Base-by-base conservation (phyloP, 2,329 filamentous ascomycete species). In the Sphaerulina musiva region DNA sequence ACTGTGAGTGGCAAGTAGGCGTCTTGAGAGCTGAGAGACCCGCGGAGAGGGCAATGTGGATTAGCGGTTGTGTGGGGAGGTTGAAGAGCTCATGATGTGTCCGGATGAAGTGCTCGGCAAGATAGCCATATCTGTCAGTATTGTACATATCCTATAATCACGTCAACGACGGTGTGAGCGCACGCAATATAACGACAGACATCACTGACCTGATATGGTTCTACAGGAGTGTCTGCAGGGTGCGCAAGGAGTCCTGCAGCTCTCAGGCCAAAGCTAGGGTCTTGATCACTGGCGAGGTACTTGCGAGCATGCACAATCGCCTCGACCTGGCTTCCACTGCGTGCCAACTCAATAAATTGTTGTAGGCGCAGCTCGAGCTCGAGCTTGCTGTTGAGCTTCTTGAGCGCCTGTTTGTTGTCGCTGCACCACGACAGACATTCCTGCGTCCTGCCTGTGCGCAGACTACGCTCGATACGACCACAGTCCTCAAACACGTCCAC, bases 11-110 rank as follows among this genome's bases (percentile, higher is more conserved):
- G 69, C 93, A 98, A 12, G 89, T 85, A 0, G 93, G 93, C 0
- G 93, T 97, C 72, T 98, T 98, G 61, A 98, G 84, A 1, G 93
- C 91, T 0, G 91, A 96, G 8, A 98, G 80, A 6, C 93, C 93
- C 0, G 91, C 90, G 0, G 86, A 89, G 8, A 98, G 81, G 10
- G 93, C 93, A 58, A 95, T 86, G 72, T 97, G 89, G 26, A 98
- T 82, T 14, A 96, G 81, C 0, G 93, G 91, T 17, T 85, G 82
- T 1, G 86, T 79, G 0, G 93, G 91, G 0, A 98, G 81, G 12
- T 85, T 84, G 59, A 95, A 85, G 4, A 98, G 83, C 43, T 79
- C 83, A 75, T 95, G 90, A 73, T 97, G 89, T 1, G 91, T 95
- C 57, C 80, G 77, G 60, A 90, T 82, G 73, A 97, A 98, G 47